Conservation (phyloP, 1,284 basidiomycete species). For the Bondarzewia mesenterica region DNA sequence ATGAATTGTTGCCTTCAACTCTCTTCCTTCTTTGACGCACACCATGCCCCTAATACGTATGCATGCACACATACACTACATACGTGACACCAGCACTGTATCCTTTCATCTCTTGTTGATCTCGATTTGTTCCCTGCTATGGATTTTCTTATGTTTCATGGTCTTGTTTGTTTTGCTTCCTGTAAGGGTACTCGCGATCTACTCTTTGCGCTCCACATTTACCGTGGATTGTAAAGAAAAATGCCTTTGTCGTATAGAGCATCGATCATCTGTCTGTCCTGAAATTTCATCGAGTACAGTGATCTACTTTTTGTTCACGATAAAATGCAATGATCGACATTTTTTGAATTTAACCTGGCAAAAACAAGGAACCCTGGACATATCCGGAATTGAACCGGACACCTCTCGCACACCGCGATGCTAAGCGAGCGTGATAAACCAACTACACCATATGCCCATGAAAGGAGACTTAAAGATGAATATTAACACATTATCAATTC, state of each 20-base stretch:
- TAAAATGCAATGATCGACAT: background rate
- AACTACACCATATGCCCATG: conserved; percentile 6
- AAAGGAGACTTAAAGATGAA: no score
- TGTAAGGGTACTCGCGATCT: background rate
- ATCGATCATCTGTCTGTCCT: background rate
- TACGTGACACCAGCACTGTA: conserved; percentile 2
- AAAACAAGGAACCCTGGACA: conserved; percentile 1
- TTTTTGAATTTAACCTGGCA: background rate
- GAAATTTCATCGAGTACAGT: background rate
- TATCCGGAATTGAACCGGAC: conserved; percentile 7
- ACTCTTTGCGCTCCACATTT: background rate
- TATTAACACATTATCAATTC: no score
- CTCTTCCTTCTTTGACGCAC: background rate
- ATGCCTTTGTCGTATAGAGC: background rate
- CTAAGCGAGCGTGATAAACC: conserved; percentile 8
- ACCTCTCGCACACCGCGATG: conserved; percentile 2
- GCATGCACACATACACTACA: conserved; percentile 2
- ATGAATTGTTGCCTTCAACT: background rate
- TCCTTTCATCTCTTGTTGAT: background rate
- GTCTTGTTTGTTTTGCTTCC: background rate
- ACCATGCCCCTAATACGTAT: background rate
- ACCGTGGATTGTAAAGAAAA: no score
- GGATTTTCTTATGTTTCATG: background rate
- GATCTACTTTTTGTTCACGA: background rate
- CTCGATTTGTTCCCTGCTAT: background rate